Base-by-base conservation (phyloP, 208 protist genomes). In the Leptomonas seymouri region DNA sequence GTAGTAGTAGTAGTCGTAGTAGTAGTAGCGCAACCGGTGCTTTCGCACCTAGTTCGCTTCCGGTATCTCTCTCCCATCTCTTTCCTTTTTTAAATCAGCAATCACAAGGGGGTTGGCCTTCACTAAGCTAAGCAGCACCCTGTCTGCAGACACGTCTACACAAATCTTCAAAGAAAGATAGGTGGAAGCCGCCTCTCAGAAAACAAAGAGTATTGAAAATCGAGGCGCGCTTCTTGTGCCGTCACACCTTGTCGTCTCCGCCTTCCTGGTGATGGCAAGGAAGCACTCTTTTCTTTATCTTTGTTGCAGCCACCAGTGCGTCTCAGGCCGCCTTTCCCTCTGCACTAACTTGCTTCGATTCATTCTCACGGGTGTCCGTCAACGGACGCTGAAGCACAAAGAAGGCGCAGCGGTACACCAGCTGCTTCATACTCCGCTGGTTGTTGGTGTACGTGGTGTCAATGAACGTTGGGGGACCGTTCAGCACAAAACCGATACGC, bases 381-480 rank as follows among this genome's bases (percentile, higher is more conserved):
- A 79, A 42, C 20, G 84, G 91, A 8, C 87, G 77, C 54, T 91
- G 91, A 31, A 96, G 78, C 31, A 94, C 71, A 74, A 98, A 97
- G 63, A 95, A 97, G 36, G 91, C 89, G 70, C 89, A 95, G 30
- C 87, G 81, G 60, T 97, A 98, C 55, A 96, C 83, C 21, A 94
- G 61, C 73, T 94, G 90, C 65, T 95, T 97, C 94, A 98, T 98
- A 45, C 87, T 95, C 53, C 89, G 85, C 73, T 94, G 81, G 66
- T 98, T 97, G 53, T 87, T 93, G 18, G 91, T 96, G 80, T 98
- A 98, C 9, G 91, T 95, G 7, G 85, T 96, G 55, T 96, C 82
- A 30, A 97, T 87, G 60, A 94, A 92, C 21, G 58, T 87, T 16
- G 86, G 86, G 41, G 84, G 79, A 16, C 78, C 55, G 12, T 77